Evolutionary conservation across 176 grass and related monocot genomes (phyloP).

Genomic region (Otatea glauca): DNA sequence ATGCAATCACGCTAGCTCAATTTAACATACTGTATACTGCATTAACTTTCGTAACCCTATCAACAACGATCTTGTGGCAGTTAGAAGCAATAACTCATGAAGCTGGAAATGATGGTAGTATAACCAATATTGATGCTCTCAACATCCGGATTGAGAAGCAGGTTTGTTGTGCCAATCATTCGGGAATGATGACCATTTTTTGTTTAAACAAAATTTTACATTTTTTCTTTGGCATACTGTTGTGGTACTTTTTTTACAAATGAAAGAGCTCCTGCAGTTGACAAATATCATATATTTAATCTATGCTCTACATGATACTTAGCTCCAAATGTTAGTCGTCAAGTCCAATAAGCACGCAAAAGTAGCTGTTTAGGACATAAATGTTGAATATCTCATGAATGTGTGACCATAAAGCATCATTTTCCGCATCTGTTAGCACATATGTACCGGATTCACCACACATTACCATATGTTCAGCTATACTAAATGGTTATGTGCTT

Average conservation of each 20-base stretch:
- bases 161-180: constrained; percentile 45
- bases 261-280: background rate
- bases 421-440: background rate
- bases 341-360: background rate
- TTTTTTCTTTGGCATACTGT: background rate
- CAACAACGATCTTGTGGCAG: constrained; percentile 49
- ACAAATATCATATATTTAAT: background rate
- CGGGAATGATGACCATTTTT: background rate
- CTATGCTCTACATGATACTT: background rate
- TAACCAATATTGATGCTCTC: constrained; percentile 69
- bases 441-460: background rate
- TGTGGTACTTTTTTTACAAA: background rate
- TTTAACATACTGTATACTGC: background rate
- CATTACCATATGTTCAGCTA: background rate
- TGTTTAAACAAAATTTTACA: background rate
- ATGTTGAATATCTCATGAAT: background rate
- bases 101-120: constrained; percentile 61
- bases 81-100: constrained; percentile 80
- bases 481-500: background rate
- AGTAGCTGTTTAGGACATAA: background rate
- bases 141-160: constrained; percentile 74
- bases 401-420: constrained; percentile 6
- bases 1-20: constrained; percentile 21
- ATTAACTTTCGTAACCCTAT: background rate
- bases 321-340: background rate